Percentiles rank a stretch among this genome's conserved stretches.
Conservation (phyloP, 2,329 filamentous ascomycete species). For the Trichoderma sp. region DNA sequence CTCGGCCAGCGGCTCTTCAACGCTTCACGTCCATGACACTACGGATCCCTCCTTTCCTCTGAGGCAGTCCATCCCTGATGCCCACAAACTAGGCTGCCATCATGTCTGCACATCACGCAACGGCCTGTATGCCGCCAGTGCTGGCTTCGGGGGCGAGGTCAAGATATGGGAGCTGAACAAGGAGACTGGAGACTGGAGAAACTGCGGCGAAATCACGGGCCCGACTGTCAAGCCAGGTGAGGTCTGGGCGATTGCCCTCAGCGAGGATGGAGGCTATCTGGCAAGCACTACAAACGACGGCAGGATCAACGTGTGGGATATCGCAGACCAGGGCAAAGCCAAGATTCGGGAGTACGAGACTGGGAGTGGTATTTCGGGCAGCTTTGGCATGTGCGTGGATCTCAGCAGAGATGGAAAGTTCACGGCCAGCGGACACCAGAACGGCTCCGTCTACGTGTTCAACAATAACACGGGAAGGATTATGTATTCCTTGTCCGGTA, state of each 20-base stretch:
- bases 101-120: conserved; percentile 71
- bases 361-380: conserved; percentile 64
- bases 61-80: conserved; percentile 72
- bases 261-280: conserved; percentile 76
- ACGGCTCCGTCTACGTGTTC: conserved; percentile 89
- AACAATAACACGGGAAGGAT: conserved; percentile 86
- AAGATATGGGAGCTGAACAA: conserved; percentile 72
- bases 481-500: conserved; percentile 78
- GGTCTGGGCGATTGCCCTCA: conserved; percentile 84
- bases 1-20: conserved; percentile 80
- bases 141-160: conserved; percentile 84
- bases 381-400: conserved; percentile 86
- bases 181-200: conserved; percentile 53
- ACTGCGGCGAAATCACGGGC: conserved; percentile 40
- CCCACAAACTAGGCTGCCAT: conserved; percentile 87
- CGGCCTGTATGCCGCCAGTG: conserved; percentile 72
- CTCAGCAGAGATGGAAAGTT: conserved; percentile 75
- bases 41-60: conserved; percentile 69
- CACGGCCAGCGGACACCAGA: conserved; percentile 90
- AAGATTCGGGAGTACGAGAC: conserved; percentile 86
- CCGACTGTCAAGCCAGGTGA: conserved; percentile 60
- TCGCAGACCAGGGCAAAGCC: conserved; percentile 50
- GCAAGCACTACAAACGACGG: conserved; percentile 88
- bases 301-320: conserved; percentile 83
- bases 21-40: conserved; percentile 76